These are phyloP conservation scores for Fusarium cyanostomum DNA, from an alignment of 2,329 filamentous ascomycete species.

Conservation along the genomic window DNA sequence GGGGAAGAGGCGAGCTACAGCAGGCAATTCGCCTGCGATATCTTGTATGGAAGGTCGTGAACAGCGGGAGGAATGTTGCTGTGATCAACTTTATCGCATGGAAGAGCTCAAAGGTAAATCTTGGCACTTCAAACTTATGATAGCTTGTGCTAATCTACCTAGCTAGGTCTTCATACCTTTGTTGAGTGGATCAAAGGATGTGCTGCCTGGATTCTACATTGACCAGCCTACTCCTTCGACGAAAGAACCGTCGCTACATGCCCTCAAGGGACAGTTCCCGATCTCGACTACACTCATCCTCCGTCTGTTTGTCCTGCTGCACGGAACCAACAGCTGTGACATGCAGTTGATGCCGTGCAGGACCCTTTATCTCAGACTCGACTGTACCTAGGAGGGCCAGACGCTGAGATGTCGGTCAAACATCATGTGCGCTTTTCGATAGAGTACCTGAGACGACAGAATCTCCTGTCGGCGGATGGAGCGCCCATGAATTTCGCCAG, in stretches of 20 bases:
- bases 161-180: slow-evolving; percentile 28
- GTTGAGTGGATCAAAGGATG: slow-evolving; percentile 14
- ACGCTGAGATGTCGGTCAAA: slow-evolving; percentile 73
- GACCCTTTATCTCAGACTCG: slow-evolving; percentile 75
- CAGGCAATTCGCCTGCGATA: slow-evolving; percentile 57
- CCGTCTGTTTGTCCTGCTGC: slow-evolving; percentile 71
- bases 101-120: slow-evolving; percentile 67
- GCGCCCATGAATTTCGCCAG: slow-evolving; percentile 77
- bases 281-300: slow-evolving; percentile 78
- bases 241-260: slow-evolving; percentile 60
- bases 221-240: neutral
- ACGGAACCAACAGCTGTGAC: slow-evolving; percentile 70
- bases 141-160: neutral
- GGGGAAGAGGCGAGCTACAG: slow-evolving; percentile 45
- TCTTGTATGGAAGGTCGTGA: slow-evolving; percentile 56
- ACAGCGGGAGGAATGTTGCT: slow-evolving; percentile 67
- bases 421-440: slow-evolving; percentile 85
- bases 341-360: slow-evolving; percentile 70
- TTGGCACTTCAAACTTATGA: neutral
- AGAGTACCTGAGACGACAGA: slow-evolving; percentile 77
- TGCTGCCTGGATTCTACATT: neutral
- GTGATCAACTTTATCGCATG: slow-evolving; percentile 72
- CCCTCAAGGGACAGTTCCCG: slow-evolving; percentile 80
- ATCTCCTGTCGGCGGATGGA: slow-evolving; percentile 69
- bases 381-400: slow-evolving; percentile 74